phyloP scores from a whole-genome alignment of 164 flowering plant genomes.

The Macadamia tetraphylla region DNA sequence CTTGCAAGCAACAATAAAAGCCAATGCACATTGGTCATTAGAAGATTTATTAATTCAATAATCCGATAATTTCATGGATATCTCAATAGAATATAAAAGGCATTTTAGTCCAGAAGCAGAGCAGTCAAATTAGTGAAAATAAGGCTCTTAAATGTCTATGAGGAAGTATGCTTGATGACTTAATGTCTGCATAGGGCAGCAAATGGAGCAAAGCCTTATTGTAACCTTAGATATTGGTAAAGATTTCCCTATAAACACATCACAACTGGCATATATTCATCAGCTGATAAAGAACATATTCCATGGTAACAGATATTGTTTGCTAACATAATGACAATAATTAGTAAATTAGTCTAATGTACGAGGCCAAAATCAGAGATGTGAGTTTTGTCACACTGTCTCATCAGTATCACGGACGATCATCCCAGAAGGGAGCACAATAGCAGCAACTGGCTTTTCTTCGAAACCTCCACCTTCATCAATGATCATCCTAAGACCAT shows the following conservation, averaged over 20 bases:
- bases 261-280: neutral
- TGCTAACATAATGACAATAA: neutral
- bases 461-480: slow-evolving; percentile 79
- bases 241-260: neutral
- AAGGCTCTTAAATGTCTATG: too few species aligned
- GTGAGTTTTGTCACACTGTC: neutral
- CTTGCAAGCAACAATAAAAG: neutral
- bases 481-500: slow-evolving; percentile 75
- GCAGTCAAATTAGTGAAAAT: too few species aligned
- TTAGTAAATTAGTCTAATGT: neutral
- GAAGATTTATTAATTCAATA: too few species aligned
- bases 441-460: slow-evolving; percentile 69
- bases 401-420: slow-evolving; percentile 65
- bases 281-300: neutral
- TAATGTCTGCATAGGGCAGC: neutral
- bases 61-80: too few species aligned
- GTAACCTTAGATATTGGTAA: neutral
- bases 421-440: slow-evolving; percentile 69
- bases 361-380: slow-evolving; percentile 1
- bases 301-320: neutral
- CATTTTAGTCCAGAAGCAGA: too few species aligned
- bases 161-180: too few species aligned
- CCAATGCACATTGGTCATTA: too few species aligned
- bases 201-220: neutral
- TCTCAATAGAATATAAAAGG: too few species aligned